Evolutionary conservation across 257 asterid genomes (phyloP).

Genomic region (Nicotiana otophora): DNA sequence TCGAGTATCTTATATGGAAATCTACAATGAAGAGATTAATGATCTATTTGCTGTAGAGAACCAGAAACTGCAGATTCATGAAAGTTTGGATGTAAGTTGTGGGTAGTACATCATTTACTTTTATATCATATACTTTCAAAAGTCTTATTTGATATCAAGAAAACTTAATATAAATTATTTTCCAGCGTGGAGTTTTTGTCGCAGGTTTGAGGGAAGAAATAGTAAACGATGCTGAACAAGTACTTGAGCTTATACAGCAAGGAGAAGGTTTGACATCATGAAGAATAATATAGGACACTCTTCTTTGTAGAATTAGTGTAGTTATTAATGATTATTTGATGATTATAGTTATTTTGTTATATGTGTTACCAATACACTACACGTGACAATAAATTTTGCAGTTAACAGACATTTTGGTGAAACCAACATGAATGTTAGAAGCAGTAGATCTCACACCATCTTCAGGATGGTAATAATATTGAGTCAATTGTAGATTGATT

Average conservation of each 20-base stretch:
- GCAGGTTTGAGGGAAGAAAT: slow-evolving; percentile 97
- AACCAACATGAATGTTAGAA: slow-evolving; percentile 94
- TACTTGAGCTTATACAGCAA: slow-evolving; percentile 67
- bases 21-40: slow-evolving; percentile 88
- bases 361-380: slow-evolving; percentile 7
- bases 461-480: slow-evolving; percentile 77
- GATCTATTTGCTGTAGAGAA: slow-evolving; percentile 87
- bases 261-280: slow-evolving; percentile 79
- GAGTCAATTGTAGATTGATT: background rate
- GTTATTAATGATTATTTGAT: background rate
- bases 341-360: background rate
- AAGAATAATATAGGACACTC: background rate
- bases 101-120: background rate
- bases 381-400: slow-evolving; percentile 29
- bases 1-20: slow-evolving; percentile 97
- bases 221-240: slow-evolving; percentile 80
- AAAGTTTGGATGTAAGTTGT: slow-evolving; percentile 84
- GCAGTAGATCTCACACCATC: slow-evolving; percentile 95
- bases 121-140: background rate
- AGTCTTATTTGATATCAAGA: slow-evolving; percentile 7
- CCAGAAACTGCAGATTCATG: slow-evolving; percentile 93
- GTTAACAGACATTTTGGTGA: slow-evolving; percentile 97
- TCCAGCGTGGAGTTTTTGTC: slow-evolving; percentile 94
- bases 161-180: slow-evolving; percentile 16
- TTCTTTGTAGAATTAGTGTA: background rate